A percentile compares a stretch with the other conserved stretches of the same genome.
Conservation (phyloP, 2,329 filamentous ascomycete genomes). For the Magnaporthales sp. region DNA sequence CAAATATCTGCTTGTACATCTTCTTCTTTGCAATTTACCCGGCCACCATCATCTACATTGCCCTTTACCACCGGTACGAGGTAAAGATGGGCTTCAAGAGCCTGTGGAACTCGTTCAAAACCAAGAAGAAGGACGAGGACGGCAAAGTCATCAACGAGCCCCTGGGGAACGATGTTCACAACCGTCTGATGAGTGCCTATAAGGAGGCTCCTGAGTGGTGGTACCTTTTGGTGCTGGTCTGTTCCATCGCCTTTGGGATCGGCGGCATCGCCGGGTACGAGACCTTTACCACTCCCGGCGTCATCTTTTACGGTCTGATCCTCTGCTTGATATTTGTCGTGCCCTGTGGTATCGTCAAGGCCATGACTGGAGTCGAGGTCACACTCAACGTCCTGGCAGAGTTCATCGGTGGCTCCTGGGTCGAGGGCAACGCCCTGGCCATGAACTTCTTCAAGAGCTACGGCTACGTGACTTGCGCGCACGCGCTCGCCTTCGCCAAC, state of each 20-base stretch:
- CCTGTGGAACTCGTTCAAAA: constrained; percentile 34
- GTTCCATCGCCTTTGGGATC: constrained; percentile 35
- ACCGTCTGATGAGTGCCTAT: constrained; percentile 36
- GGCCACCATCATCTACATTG: constrained; percentile 39
- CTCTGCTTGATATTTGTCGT: constrained; percentile 42
- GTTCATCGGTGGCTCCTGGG: constrained; percentile 42
- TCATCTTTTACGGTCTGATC: constrained; percentile 41
- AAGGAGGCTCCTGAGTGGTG: constrained; percentile 45
- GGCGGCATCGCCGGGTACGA: constrained; percentile 38
- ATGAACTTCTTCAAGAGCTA: constrained; percentile 44
- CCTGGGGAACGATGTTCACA: constrained; percentile 27
- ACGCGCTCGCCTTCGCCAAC: constrained; percentile 17
- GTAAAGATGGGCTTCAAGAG: constrained; percentile 15
- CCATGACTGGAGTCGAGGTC: constrained; percentile 43
- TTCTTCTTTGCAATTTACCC: constrained; percentile 48
- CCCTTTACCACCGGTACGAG: constrained; percentile 27
- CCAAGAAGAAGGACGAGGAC: constrained; percentile 25
- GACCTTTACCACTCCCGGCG: constrained; percentile 40
- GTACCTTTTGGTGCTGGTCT: constrained; percentile 34
- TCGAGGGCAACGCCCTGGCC: constrained; percentile 39
- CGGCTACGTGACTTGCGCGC: constrained; percentile 8
- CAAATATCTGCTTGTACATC: constrained; percentile 41
- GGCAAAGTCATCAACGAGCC: background rate
- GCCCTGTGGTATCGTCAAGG: constrained; percentile 42
- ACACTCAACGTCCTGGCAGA: constrained; percentile 44